phyloP scores from a whole-genome alignment of 129 eudicot species.

The Tanacetum coccineum region DNA sequence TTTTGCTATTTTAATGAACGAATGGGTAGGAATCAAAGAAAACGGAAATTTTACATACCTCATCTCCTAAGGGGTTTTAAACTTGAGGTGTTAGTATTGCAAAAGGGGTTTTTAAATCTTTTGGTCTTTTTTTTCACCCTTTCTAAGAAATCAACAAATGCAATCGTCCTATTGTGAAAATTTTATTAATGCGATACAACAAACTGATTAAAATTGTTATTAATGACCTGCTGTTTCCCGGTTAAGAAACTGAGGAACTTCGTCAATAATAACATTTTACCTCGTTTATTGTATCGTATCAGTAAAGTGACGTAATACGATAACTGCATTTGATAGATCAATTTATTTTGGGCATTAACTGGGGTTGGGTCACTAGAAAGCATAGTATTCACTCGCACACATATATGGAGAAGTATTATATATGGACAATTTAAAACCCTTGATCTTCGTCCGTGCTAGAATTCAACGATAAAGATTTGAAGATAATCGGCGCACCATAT shows the following conservation, averaged over 20 bases:
- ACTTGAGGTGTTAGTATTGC: neutral
- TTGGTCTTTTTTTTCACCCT: neutral
- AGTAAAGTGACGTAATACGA: conserved; percentile 7
- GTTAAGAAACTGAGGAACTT: neutral
- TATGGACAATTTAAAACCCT: conserved; percentile 32
- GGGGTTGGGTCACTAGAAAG: conserved; percentile 26
- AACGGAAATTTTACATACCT: conserved; percentile 27
- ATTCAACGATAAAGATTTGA: conserved; percentile 39
- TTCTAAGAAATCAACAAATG: conserved; percentile 3
- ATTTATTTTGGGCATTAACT: neutral
- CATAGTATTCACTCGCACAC: conserved; percentile 38
- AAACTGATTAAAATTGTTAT: conserved; percentile 3
- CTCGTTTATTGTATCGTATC: neutral
- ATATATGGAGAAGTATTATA: conserved; percentile 21
- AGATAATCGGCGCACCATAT: conserved; percentile 72
- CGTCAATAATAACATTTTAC: neutral
- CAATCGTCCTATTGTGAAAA: conserved; percentile 4
- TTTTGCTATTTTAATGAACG: conserved; percentile 33
- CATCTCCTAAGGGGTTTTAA: conserved; percentile 24
- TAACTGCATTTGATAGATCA: conserved; percentile 10
- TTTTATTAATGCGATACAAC: neutral
- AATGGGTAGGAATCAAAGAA: conserved; percentile 24
- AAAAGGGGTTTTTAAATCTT: conserved; percentile 5
- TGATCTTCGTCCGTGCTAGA: conserved; percentile 33
- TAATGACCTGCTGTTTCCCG: neutral